Base-by-base conservation (phyloP, 352 stramenopile species). In the Thalassiosira hispida region DNA sequence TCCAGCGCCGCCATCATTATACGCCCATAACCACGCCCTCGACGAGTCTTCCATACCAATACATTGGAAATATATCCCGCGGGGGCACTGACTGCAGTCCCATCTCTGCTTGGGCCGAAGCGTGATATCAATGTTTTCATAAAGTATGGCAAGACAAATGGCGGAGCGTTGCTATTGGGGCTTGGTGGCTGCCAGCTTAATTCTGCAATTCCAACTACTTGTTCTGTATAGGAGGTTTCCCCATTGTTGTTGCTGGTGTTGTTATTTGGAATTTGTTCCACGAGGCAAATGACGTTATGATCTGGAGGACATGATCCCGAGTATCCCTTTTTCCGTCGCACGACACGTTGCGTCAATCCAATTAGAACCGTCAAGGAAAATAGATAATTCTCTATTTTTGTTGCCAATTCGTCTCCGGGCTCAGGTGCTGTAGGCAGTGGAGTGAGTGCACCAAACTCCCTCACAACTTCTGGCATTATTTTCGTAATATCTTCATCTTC, bases 1-100 rank as follows among this genome's bases (percentile, higher is more conserved):
- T 91, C 85, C 7, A 73, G 57, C 29, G 83, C 79, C 40, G 71
- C 60, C 82, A 91, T 88, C 9, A 91, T 38, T 5, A 90, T 20
- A 40, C 84, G 84, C 1, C 52, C 46, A 77, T 90, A 89, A 20
- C 85, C 85, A 22, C 68, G 44, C 23, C 82, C 82, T 49, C 85
- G 80, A 60, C 55, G 74, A 25, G 11, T 67, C 62, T 82, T 73
- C 52, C 77, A 79, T 3, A 89, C 68, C n/a, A 91, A 61, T 7
- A 91, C 56, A 67, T 91, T 91, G 7, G 79, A 85, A 16, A 91
- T 74, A 64, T 86, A 91, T 70, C 82, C 85, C 14, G 68, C 25
- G 1, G 77, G 67, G 0, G 18, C 59, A 40, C 67, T 73, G 4
- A 52, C 22, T 47, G 49, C 35, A 38, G 27, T 29, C 25, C 31